Evolutionary conservation across 1,284 basidiomycete genomes (phyloP).

Genomic region (Uromyces viciae-fabae): DNA sequence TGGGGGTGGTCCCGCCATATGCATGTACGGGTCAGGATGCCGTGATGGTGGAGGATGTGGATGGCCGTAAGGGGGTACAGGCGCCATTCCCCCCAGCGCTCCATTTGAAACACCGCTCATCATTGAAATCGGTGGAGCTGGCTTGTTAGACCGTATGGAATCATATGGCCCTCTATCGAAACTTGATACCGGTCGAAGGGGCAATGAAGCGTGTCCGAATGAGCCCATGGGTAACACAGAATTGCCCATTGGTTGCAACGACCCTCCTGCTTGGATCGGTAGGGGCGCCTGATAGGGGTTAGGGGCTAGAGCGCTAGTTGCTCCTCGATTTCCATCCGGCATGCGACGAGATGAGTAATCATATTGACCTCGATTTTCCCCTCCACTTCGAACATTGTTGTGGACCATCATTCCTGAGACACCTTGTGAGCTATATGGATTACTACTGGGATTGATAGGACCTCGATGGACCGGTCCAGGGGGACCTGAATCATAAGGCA

Average conservation of each 20-base stretch:
- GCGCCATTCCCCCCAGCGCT: conserved; percentile 4
- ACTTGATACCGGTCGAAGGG: conserved; percentile 1
- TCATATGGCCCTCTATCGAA: conserved; percentile 17
- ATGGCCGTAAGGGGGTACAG: conserved; percentile 1
- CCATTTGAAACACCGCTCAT: background rate
- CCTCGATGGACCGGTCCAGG: background rate
- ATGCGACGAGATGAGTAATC: background rate
- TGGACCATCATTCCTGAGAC: background rate
- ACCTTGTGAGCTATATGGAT: conserved; percentile 19
- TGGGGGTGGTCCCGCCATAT: background rate
- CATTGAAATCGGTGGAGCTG: conserved; percentile 4
- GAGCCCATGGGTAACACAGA: background rate
- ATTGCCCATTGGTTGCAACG: background rate
- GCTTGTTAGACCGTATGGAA: background rate
- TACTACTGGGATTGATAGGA: background rate
- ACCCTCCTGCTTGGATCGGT: background rate
- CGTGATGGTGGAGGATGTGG: background rate
- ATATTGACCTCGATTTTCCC: background rate
- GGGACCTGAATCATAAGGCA: background rate
- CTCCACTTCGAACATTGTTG: background rate
- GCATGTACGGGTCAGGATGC: conserved; percentile 13
- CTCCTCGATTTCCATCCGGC: background rate
- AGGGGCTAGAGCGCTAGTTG: background rate
- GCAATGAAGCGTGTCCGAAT: conserved; percentile 20
- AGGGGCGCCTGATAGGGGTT: background rate